phyloP scores from a whole-genome alignment of 2,329 filamentous ascomycete genomes.

The Xenoacremonium recifei region DNA sequence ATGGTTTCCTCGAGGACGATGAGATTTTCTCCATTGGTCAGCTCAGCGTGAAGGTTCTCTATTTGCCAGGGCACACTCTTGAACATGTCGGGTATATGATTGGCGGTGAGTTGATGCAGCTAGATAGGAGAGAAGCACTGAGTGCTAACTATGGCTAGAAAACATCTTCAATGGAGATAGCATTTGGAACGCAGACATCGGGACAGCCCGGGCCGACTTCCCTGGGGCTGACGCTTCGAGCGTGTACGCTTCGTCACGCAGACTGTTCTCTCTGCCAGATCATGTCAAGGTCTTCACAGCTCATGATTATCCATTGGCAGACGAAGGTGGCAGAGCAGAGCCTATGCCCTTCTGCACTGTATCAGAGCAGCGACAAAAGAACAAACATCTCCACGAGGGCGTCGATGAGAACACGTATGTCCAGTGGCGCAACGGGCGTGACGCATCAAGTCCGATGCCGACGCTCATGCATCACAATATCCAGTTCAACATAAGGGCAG shows the following conservation, averaged over 20 bases:
- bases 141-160: slow-evolving; percentile 17
- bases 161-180: slow-evolving; percentile 51
- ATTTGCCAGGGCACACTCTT: slow-evolving; percentile 58
- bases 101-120: slow-evolving; percentile 33
- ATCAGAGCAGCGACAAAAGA: slow-evolving; percentile 38
- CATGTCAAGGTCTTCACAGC: slow-evolving; percentile 48
- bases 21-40: slow-evolving; percentile 49
- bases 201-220: slow-evolving; percentile 51
- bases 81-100: slow-evolving; percentile 59
- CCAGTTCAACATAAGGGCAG: slow-evolving; percentile 50
- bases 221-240: slow-evolving; percentile 43
- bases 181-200: slow-evolving; percentile 48
- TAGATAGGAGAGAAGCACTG: neutral
- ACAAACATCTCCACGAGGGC: slow-evolving; percentile 44
- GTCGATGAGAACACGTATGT: slow-evolving; percentile 42
- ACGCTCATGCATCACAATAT: slow-evolving; percentile 46
- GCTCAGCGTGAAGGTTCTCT: slow-evolving; percentile 42
- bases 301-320: slow-evolving; percentile 45
- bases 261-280: slow-evolving; percentile 38
- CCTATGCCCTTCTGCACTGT: slow-evolving; percentile 42
- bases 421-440: slow-evolving; percentile 38
- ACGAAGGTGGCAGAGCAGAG: slow-evolving; percentile 23
- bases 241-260: slow-evolving; percentile 40
- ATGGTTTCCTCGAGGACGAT: slow-evolving; percentile 50
- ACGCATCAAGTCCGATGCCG: slow-evolving; percentile 39